phyloP scores from a whole-genome alignment of 2,329 filamentous ascomycete genomes.

The Capronia epimyces region DNA sequence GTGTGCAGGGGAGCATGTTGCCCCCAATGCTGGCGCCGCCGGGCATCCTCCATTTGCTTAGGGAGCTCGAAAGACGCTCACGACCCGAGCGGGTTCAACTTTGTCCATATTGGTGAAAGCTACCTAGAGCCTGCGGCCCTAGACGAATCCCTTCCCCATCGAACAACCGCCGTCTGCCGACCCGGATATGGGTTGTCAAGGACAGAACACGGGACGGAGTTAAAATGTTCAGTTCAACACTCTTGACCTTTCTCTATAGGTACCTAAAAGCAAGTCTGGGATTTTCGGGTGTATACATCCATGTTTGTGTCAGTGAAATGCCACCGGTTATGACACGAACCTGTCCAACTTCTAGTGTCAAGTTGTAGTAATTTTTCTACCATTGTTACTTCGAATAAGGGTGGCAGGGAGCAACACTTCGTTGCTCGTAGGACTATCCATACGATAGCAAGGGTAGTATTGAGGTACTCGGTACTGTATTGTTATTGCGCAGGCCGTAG shows the following conservation, averaged over 20 bases:
- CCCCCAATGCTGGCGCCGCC: neutral
- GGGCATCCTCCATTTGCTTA: neutral
- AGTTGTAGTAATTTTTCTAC: neutral
- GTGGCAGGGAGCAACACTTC: neutral
- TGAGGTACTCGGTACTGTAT: constrained; percentile 1
- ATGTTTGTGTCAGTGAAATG: neutral
- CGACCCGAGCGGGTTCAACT: constrained; percentile 1
- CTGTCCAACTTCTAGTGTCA: neutral
- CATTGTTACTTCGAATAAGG: neutral
- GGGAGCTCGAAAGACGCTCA: too few relatives aligned
- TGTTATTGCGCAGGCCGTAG: constrained; percentile 5
- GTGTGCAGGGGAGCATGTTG: neutral
- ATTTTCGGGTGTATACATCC: neutral
- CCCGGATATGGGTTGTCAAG: neutral
- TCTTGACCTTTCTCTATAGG: neutral
- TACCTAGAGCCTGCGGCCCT: neutral
- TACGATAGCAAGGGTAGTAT: constrained; percentile 7
- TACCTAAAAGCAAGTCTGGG: too few relatives aligned
- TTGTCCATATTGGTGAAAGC: neutral
- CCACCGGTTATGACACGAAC: neutral
- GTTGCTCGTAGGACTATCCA: neutral
- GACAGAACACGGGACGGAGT: neutral
- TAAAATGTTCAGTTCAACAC: neutral
- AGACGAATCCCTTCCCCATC: neutral
- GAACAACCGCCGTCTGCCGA: constrained; percentile 9